These are phyloP conservation scores for Encephalitozoon cuniculi DNA, from an alignment of 371 early-diverging fungal genomes.

Conservation along the genomic window DNA sequence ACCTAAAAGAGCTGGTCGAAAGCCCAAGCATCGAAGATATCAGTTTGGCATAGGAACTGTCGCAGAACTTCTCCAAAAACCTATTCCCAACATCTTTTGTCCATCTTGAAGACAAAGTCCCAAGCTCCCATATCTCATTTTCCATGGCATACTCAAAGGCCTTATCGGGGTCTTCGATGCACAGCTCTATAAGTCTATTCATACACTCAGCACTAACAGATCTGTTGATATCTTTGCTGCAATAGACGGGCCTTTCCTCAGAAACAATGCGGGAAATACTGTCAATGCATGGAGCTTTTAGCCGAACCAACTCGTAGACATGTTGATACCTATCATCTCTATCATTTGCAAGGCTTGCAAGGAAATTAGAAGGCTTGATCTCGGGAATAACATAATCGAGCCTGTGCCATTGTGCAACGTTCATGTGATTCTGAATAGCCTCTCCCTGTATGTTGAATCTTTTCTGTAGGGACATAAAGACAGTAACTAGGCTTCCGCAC, in stretches of 20 bases:
- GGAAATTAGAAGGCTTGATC: neutral
- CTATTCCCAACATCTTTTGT: neutral
- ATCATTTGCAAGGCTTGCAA: neutral
- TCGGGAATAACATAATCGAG: neutral
- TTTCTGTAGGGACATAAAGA: neutral
- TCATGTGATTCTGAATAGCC: neutral
- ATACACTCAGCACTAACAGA: neutral
- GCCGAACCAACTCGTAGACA: neutral
- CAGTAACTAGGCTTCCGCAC: neutral
- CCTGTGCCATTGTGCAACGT: neutral
- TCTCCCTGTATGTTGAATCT: constrained; percentile 11
- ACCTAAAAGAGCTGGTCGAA: neutral
- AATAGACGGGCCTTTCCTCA: neutral
- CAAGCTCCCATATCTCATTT: constrained; percentile 4
- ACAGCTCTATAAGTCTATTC: neutral
- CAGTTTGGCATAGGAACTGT: neutral
- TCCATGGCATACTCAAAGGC: constrained; percentile 5
- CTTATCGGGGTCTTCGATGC: neutral
- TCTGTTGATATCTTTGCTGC: neutral
- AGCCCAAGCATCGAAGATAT: neutral
- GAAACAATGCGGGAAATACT: neutral
- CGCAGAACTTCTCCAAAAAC: neutral
- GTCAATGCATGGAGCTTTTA: neutral
- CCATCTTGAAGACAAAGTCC: neutral
- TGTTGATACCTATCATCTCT: neutral